These are phyloP conservation scores for Penicillium tannophilum DNA, from an alignment of 495 filamentous ascomycete species.

Conservation along the genomic window DNA sequence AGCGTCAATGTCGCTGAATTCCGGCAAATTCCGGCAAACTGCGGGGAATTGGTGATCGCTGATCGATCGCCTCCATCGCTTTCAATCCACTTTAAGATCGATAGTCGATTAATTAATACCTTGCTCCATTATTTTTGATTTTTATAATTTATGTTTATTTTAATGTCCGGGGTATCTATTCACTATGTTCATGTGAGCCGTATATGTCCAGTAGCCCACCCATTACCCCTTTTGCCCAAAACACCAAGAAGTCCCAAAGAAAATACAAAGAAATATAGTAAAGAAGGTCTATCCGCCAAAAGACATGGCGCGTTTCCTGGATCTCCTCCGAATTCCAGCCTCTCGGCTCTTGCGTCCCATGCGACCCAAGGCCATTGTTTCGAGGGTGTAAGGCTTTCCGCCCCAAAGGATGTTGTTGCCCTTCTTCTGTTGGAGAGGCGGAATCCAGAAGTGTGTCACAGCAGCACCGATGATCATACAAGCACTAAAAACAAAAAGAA, in stretches of 20 bases:
- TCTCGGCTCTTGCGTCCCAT: constrained; percentile 44
- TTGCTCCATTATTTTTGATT: not conserved
- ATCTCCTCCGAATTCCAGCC: constrained; percentile 27
- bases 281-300: constrained; percentile 9
- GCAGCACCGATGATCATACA: constrained; percentile 51
- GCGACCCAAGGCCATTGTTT: constrained; percentile 42
- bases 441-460: constrained; percentile 50
- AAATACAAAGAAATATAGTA: not conserved
- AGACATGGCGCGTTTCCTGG: constrained; percentile 24
- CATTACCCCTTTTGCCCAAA: not conserved
- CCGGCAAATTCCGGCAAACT: constrained; percentile 9
- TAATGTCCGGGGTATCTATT: constrained; percentile 1
- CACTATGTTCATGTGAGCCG: constrained; percentile 1
- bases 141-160: not conserved
- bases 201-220: constrained; percentile 1
- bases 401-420: constrained; percentile 38
- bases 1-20: constrained; percentile 7
- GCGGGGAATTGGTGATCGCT: not conserved
- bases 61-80: too few relatives aligned
- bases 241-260: not conserved
- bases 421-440: constrained; percentile 36
- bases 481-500: constrained; percentile 47
- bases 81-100: too few relatives aligned
- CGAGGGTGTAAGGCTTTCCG: constrained; percentile 44
- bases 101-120: not conserved